Evolutionary conservation across 768 basidiomycete species (phyloP).

Genomic region (Dentipellis fragilis): DNA sequence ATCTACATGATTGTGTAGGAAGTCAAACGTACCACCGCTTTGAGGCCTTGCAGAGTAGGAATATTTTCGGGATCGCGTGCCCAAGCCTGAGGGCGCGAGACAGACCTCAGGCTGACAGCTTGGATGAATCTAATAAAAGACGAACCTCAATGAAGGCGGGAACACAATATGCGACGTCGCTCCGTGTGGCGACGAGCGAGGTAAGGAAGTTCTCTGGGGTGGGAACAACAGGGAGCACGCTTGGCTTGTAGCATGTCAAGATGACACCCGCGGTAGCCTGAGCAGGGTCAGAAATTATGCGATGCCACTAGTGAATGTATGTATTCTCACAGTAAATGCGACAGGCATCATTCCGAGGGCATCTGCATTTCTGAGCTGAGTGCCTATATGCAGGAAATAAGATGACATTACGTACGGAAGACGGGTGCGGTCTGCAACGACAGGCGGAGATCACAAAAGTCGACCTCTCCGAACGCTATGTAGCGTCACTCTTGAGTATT

Average conservation of each 20-base stretch:
- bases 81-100: conserved; percentile 14
- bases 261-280: conserved; percentile 8
- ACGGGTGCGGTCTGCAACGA: background rate
- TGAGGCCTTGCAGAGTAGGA: conserved; percentile 4
- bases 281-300: background rate
- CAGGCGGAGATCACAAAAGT: background rate
- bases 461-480: background rate
- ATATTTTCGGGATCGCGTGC: conserved; percentile 7
- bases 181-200: conserved; percentile 4
- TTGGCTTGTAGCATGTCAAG: conserved; percentile 16
- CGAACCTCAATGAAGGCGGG: conserved; percentile 21
- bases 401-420: background rate
- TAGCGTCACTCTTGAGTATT: background rate
- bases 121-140: background rate
- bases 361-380: conserved; percentile 1
- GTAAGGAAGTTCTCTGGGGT: conserved; percentile 15
- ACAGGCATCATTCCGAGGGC: conserved; percentile 3
- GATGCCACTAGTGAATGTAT: background rate
- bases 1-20: background rate
- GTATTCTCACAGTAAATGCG: background rate
- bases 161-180: conserved; percentile 10
- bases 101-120: background rate
- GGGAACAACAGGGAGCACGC: conserved; percentile 13
- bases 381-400: background rate
- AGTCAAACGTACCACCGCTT: conserved; percentile 6